Evolutionary conservation across 192 early-diverging fungal genomes (phyloP), one percentile per base, ranked within the genome.

Genomic region (Polychytrium aggregatum): DNA sequence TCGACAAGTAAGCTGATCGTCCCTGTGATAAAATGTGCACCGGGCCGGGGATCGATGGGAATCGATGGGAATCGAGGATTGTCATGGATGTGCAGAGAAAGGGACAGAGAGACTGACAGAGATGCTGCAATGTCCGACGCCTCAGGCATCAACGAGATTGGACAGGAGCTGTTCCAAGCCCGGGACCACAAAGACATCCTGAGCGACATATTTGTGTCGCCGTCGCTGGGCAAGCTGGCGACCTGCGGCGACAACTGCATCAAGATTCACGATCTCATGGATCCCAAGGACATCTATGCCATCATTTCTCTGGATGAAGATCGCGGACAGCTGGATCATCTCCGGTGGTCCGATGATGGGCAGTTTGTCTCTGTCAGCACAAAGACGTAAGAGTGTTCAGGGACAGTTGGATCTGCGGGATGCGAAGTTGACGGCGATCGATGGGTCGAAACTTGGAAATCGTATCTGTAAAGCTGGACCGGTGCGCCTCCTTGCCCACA

Each of bases 291-390:
- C 46, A 60, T 74, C 7, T 70, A 59, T 25, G 65, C 62, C 20
- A 59, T 74, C 25, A 52, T 74, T n/a, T 54, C 41, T 2, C n/a
- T 75, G 30, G 72, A 68, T 37, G 46, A 75, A 26, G 72, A 75
- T 21, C 41, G 60, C 13, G 59, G 64, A 30, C 44, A 37, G 3
- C 29, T 66, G 22, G 57, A 64, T 29, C 36, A 43, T 22, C 28
- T 67, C 41, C 55, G 64, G 33, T 75, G 63, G 70, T 67, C 62
- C 17, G 60, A 57, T 10, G 72, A 75, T 48, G 72, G 72, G 3
- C 59, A 63, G 44, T 75, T 71, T 46, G 41, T 75, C 28, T 50
- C 68, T 22, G 59, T 58, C 21, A 55, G 56, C 36, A 71, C 72
- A 11, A 72, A 53, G 45, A 46, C 50, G 62, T 66, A 34, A 28